These are phyloP conservation scores for Panicum hallii DNA, from an alignment of 202 grass and related monocot genomes.

Conservation along the genomic window DNA sequence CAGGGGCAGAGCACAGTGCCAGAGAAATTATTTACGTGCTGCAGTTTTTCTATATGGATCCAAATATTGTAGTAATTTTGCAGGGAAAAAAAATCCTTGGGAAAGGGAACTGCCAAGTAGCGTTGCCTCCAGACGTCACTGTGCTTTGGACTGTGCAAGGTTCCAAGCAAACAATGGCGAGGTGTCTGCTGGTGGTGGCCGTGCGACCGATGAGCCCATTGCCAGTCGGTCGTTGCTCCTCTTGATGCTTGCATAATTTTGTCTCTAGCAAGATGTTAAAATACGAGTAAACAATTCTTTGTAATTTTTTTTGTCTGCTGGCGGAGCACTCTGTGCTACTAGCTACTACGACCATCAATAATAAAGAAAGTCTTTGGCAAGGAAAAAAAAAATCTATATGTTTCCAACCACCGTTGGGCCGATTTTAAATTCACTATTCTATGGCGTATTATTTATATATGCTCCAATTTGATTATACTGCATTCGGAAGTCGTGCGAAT, in stretches of 20 bases:
- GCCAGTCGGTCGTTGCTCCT: neutral
- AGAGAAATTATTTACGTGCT: neutral
- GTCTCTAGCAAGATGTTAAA: neutral
- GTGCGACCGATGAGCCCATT: neutral
- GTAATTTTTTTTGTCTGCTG: too few species aligned
- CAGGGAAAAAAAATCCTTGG: neutral
- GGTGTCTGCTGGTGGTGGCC: constrained; percentile 20
- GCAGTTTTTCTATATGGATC: neutral
- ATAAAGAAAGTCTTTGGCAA: neutral
- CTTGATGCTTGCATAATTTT: neutral
- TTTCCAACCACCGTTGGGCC: neutral
- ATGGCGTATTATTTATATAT: neutral
- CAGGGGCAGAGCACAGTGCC: constrained; percentile 27
- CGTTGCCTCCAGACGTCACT: constrained; percentile 22
- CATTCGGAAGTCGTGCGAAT: constrained; percentile 1
- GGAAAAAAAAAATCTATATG: too few species aligned
- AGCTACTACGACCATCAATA: neutral
- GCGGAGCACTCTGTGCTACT: neutral
- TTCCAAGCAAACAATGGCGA: constrained; percentile 52
- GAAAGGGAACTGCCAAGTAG: constrained; percentile 35
- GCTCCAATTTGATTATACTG: neutral
- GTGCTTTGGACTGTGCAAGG: constrained; percentile 23
- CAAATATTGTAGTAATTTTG: neutral
- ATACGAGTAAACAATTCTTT: too few species aligned
- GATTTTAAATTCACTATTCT: neutral